phyloP scores from a whole-genome alignment of 495 filamentous ascomycete genomes.

The Penicillium salamii region DNA sequence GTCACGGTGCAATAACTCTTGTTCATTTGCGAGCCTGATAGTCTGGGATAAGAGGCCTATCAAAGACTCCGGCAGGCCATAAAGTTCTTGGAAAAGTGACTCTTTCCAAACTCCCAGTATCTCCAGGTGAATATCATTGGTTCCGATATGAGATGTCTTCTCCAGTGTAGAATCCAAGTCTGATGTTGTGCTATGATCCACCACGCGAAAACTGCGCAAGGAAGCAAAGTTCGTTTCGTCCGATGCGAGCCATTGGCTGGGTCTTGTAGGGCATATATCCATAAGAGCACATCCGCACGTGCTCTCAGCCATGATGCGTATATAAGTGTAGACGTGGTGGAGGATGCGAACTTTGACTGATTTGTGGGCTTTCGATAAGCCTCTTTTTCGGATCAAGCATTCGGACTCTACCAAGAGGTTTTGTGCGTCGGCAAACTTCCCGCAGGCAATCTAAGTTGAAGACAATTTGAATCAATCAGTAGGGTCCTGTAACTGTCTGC shows the following conservation, averaged over 20 bases:
- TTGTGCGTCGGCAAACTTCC: constrained; percentile 2
- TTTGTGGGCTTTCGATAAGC: constrained; percentile 8
- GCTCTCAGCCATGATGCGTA: constrained; percentile 17
- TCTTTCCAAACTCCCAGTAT: constrained; percentile 11
- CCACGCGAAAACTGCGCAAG: constrained; percentile 12
- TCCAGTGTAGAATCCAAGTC: constrained; percentile 4
- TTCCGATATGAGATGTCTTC: constrained; percentile 3
- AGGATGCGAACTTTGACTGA: constrained; percentile 12
- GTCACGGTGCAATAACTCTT: constrained; percentile 5
- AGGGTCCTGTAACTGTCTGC: too few species aligned
- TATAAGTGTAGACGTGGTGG: constrained; percentile 14
- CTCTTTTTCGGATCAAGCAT: constrained; percentile 9
- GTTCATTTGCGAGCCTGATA: constrained; percentile 16
- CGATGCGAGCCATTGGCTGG: constrained; percentile 7
- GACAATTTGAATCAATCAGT: too few species aligned
- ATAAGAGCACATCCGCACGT: constrained; percentile 14
- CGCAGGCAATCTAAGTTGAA: not conserved
- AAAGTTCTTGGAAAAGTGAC: constrained; percentile 6
- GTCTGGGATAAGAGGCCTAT: constrained; percentile 12
- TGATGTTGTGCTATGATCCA: not conserved
- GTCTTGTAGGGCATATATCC: constrained; percentile 6
- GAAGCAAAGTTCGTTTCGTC: not conserved
- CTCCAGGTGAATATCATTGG: constrained; percentile 15
- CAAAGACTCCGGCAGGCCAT: constrained; percentile 15
- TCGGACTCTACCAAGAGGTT: constrained; percentile 10